Conservation (phyloP, 768 basidiomycete species). For the Ramaria rubella region DNA sequence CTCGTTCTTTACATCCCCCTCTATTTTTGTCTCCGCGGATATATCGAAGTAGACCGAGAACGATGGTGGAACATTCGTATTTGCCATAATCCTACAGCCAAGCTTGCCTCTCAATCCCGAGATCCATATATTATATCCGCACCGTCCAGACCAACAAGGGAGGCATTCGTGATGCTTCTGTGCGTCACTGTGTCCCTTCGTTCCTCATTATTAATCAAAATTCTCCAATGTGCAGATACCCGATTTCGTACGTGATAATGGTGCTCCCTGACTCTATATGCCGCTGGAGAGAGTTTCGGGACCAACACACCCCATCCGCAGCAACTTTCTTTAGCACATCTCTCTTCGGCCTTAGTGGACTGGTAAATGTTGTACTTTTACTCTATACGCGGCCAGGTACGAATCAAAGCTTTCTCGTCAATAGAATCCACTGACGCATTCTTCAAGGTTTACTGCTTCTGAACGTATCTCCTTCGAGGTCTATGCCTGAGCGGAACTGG, state of each 20-base stretch:
- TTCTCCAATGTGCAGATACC: conserved; percentile 26
- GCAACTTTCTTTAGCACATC: conserved; percentile 28
- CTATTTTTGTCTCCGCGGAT: conserved; percentile 32
- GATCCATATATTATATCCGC: conserved; percentile 10
- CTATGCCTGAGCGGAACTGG: background rate
- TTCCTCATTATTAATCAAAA: no score
- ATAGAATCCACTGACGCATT: background rate
- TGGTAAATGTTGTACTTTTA: conserved; percentile 35
- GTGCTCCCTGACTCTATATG: conserved; percentile 35
- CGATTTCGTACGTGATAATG: conserved; percentile 31
- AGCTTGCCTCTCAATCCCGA: no score
- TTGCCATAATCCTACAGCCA: background rate
- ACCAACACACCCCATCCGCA: conserved; percentile 20
- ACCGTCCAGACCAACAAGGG: conserved; percentile 7
- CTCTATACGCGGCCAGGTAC: conserved; percentile 27
- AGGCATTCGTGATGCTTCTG: conserved; percentile 12
- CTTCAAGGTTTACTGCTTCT: conserved; percentile 3
- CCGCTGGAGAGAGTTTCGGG: conserved; percentile 32
- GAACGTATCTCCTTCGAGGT: background rate
- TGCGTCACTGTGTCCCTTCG: conserved; percentile 1
- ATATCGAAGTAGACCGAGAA: conserved; percentile 24
- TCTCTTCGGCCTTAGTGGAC: conserved; percentile 35
- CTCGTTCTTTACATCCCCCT: conserved; percentile 30
- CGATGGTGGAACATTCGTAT: conserved; percentile 31
- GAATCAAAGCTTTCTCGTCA: background rate